A percentile compares a stretch with the other conserved stretches of the same genome.
Evolutionary conservation across 257 asterid genomes (phyloP).

Genomic region (Eucommia ulmoides): DNA sequence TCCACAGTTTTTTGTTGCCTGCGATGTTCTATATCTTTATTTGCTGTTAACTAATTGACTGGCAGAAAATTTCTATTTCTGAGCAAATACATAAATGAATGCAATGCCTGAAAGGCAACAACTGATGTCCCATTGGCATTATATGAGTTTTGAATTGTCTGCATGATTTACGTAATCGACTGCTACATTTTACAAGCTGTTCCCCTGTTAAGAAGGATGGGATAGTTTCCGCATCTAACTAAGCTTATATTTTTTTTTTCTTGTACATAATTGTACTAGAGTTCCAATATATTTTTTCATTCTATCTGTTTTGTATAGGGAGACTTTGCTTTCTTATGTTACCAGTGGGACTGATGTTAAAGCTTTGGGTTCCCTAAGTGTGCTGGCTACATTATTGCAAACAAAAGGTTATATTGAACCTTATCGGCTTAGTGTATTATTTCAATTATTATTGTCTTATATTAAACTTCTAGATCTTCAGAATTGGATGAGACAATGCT

Average conservation of each 20-base stretch:
- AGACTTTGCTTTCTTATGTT: constrained; percentile 79
- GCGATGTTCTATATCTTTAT: not conserved
- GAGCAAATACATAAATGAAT: not conserved
- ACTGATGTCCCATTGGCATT: not conserved
- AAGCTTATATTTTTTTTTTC: too few species aligned
- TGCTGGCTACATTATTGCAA: constrained; percentile 86
- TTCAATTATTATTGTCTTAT: constrained; percentile 17
- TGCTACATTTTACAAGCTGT: not conserved
- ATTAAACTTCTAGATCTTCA: constrained; percentile 22
- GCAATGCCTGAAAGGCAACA: not conserved
- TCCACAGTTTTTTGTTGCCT: too few species aligned
- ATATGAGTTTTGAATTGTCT: not conserved
- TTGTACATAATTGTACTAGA: too few species aligned
- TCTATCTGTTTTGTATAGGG: constrained; percentile 29
- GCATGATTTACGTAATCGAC: not conserved
- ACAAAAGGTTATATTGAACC: constrained; percentile 58
- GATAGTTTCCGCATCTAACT: too few species aligned
- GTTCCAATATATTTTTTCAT: too few species aligned
- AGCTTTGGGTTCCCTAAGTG: constrained; percentile 77
- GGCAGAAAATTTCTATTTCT: not conserved
- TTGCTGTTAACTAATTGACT: not conserved
- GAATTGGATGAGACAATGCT: constrained; percentile 92
- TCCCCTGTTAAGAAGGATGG: too few species aligned
- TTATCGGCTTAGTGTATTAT: constrained; percentile 13
- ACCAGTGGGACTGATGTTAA: constrained; percentile 70